Percentiles rank a stretch among this genome's conserved stretches.
These are phyloP conservation scores for Picochlorum costavermella DNA, from an alignment of 139 green algal genomes.

Conservation along the genomic window DNA sequence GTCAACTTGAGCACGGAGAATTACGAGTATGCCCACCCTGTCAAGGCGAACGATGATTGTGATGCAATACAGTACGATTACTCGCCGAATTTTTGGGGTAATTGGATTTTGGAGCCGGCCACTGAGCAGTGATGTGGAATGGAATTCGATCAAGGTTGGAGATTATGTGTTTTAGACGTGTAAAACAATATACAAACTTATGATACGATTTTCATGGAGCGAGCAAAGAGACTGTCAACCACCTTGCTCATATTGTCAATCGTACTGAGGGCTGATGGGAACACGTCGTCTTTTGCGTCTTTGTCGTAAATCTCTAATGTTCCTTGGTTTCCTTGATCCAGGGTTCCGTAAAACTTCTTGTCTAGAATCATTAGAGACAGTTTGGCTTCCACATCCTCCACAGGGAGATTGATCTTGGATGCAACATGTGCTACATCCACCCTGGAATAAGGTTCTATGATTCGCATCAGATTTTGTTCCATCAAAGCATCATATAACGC, in stretches of 20 bases:
- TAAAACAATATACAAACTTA: too few relatives aligned
- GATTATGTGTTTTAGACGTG: neutral
- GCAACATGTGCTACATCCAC: slow-evolving; percentile 93
- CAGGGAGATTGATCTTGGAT: slow-evolving; percentile 76
- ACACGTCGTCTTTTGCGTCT: slow-evolving; percentile 53
- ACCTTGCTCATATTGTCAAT: slow-evolving; percentile 77
- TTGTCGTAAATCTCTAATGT: slow-evolving; percentile 88
- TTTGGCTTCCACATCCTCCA: slow-evolving; percentile 77
- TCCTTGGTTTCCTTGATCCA: slow-evolving; percentile 83
- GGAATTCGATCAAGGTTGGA: neutral
- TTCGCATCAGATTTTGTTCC: slow-evolving; percentile 53
- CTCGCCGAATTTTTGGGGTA: too few relatives aligned
- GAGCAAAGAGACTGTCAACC: slow-evolving; percentile 74
- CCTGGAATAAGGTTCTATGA: slow-evolving; percentile 91
- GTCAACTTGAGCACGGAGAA: too few relatives aligned
- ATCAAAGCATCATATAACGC: slow-evolving; percentile 58
- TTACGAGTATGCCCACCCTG: too few relatives aligned
- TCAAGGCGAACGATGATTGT: too few relatives aligned
- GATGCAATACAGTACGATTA: too few relatives aligned
- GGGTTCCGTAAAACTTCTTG: slow-evolving; percentile 80
- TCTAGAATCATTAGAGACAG: slow-evolving; percentile 98
- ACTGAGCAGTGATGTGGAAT: too few relatives aligned
- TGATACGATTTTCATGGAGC: slow-evolving; percentile 46
- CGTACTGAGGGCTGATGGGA: slow-evolving; percentile 66
- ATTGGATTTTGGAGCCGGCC: too few relatives aligned